These are phyloP conservation scores for Cochlearia excelsa DNA, from an alignment of 345 rosid genomes.

Conservation along the genomic window DNA sequence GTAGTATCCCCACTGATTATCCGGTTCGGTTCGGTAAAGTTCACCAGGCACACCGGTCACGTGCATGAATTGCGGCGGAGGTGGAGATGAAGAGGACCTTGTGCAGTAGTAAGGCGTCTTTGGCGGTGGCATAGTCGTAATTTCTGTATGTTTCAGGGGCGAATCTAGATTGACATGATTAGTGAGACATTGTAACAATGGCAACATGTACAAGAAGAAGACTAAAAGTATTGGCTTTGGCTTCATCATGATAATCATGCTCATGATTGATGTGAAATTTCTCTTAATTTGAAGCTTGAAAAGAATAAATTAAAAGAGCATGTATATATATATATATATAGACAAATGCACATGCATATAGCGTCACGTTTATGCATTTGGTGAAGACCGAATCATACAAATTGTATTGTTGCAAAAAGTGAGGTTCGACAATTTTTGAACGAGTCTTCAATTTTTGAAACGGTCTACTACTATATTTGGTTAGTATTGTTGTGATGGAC, in stretches of 20 bases:
- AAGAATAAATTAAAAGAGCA: background rate
- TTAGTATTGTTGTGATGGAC: constrained; percentile 2
- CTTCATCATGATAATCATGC: constrained; percentile 13
- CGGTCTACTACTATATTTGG: background rate
- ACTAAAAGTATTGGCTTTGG: background rate
- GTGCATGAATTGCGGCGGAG: constrained; percentile 51
- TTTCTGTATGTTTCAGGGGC: constrained; percentile 28
- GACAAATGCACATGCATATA: constrained; percentile 13
- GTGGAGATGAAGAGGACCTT: constrained; percentile 34
- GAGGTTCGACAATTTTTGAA: constrained; percentile 22
- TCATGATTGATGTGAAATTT: constrained; percentile 4
- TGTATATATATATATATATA: constrained; percentile 2
- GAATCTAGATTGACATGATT: constrained; percentile 19
- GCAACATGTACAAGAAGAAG: constrained; percentile 2
- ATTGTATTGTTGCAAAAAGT: constrained; percentile 6
- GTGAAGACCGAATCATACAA: constrained; percentile 26
- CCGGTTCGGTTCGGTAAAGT: constrained; percentile 40
- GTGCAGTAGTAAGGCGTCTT: constrained; percentile 36
- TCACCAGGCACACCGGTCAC: constrained; percentile 51
- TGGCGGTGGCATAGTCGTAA: constrained; percentile 13
- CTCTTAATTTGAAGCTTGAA: background rate
- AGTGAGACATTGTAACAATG: constrained; percentile 18
- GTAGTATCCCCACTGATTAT: constrained; percentile 37
- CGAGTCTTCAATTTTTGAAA: constrained; percentile 2
- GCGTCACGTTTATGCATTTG: constrained; percentile 24